Conservation (phyloP, 257 asterid species). For the Solanum sejunctum region DNA sequence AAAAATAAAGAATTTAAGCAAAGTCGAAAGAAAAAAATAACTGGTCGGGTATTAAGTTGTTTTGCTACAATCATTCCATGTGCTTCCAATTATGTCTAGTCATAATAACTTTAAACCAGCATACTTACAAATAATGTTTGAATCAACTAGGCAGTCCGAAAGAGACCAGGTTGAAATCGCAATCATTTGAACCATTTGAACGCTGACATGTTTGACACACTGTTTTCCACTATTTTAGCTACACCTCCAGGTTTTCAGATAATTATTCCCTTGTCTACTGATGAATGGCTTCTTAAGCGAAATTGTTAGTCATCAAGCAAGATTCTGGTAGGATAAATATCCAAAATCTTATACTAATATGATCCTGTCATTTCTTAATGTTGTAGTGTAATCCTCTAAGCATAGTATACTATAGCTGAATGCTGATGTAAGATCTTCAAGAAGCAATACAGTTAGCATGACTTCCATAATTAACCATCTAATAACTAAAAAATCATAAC, state of each 20-base stretch:
- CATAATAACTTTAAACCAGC: background rate
- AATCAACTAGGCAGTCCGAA: background rate
- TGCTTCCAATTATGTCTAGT: background rate
- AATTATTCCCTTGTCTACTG: background rate
- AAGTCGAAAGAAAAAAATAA: background rate
- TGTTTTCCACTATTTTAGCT: background rate
- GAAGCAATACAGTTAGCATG: background rate
- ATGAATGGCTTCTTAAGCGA: background rate
- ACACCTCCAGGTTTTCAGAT: background rate
- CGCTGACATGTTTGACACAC: background rate
- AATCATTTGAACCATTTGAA: background rate
- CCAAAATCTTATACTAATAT: background rate
- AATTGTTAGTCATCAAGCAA: background rate
- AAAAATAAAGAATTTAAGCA: background rate
- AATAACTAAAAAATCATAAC: background rate
- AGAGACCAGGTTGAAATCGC: background rate
- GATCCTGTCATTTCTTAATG: background rate
- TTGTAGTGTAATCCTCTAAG: background rate
- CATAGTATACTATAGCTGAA: background rate
- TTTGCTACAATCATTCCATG: background rate
- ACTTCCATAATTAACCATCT: background rate
- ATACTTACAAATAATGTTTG: background rate
- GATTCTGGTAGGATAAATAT: background rate
- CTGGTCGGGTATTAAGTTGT: background rate
- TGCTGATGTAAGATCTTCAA: background rate